Conservation (phyloP, 2,329 filamentous ascomycete species). For the Cladosporium sp. region DNA sequence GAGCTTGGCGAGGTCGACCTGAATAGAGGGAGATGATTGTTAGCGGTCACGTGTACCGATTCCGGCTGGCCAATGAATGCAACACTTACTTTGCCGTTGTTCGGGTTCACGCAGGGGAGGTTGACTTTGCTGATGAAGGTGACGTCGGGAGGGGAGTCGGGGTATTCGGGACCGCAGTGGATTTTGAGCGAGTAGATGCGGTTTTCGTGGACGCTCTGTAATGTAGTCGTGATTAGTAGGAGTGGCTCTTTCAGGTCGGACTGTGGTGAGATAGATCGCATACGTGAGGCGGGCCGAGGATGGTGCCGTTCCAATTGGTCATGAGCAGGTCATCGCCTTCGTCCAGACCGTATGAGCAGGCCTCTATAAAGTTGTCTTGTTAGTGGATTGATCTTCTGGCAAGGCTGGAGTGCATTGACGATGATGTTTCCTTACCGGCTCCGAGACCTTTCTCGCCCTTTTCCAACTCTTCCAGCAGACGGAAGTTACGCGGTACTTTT, state of each 20-base stretch:
- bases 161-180: slow-evolving; percentile 86
- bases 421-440: slow-evolving; percentile 57
- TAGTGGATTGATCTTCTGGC: slow-evolving; percentile 7
- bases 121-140: slow-evolving; percentile 94
- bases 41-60: background rate
- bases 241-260: background rate
- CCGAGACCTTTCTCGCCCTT: slow-evolving; percentile 98
- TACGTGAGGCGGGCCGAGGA: slow-evolving; percentile 93
- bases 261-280: slow-evolving; percentile 31
- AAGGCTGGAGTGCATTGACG: slow-evolving; percentile 1
- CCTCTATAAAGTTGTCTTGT: slow-evolving; percentile 57
- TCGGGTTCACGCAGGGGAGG: slow-evolving; percentile 84
- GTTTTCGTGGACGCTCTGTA: slow-evolving; percentile 91
- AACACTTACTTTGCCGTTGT: slow-evolving; percentile 63
- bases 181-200: slow-evolving; percentile 98
- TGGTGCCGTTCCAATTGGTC: slow-evolving; percentile 98
- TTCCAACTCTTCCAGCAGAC: slow-evolving; percentile 93
- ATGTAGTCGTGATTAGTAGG: background rate
- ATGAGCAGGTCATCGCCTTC: slow-evolving; percentile 93
- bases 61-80: background rate
- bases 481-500: slow-evolving; percentile 92
- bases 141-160: slow-evolving; percentile 81
- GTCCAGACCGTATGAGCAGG: slow-evolving; percentile 93
- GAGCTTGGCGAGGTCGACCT: slow-evolving; percentile 80
- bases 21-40: background rate